Conservation (phyloP, 1,139 yeast species). For the Scheffersomyces quercinus region DNA sequence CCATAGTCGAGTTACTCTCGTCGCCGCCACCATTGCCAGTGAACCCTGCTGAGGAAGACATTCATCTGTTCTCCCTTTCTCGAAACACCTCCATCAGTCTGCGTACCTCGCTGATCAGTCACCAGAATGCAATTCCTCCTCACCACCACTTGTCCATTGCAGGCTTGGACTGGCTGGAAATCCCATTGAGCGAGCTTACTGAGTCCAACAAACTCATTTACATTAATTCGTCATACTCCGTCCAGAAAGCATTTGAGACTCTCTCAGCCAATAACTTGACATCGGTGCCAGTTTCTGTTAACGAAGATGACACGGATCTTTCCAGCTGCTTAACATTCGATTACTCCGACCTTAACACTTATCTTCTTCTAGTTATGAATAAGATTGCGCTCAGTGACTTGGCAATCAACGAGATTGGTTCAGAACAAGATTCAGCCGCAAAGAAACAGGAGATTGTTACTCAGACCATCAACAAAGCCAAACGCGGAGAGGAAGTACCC, state of each 20-base stretch:
- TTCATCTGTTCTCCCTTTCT: conserved; percentile 42
- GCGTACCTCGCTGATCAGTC: conserved; percentile 21
- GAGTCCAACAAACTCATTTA: conserved; percentile 76
- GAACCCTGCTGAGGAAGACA: conserved; percentile 27
- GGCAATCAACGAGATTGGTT: conserved; percentile 27
- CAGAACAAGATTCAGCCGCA: conserved; percentile 11
- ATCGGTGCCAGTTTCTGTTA: conserved; percentile 72
- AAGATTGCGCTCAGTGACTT: conserved; percentile 48
- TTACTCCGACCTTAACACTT: conserved; percentile 87
- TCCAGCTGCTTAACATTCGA: conserved; percentile 78
- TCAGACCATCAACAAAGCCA: conserved; percentile 49
- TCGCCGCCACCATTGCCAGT: conserved; percentile 73
- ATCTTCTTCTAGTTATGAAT: conserved; percentile 72
- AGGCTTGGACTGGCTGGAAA: conserved; percentile 69
- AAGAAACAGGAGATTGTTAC: conserved; percentile 29
- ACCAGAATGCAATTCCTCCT: conserved; percentile 13
- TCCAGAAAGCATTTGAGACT: conserved; percentile 84
- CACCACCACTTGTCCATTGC: conserved; percentile 10
- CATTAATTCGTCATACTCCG: conserved; percentile 62
- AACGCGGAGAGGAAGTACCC: conserved; percentile 71
- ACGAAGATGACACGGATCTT: conserved; percentile 43
- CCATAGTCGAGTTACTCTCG: conserved; percentile 82
- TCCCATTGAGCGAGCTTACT: conserved; percentile 69
- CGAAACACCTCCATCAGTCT: conserved; percentile 45
- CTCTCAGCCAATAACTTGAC: conserved; percentile 73